Evolutionary conservation across 2,329 filamentous ascomycete species (phyloP).

Genomic region (Grosmannia huntii): DNA sequence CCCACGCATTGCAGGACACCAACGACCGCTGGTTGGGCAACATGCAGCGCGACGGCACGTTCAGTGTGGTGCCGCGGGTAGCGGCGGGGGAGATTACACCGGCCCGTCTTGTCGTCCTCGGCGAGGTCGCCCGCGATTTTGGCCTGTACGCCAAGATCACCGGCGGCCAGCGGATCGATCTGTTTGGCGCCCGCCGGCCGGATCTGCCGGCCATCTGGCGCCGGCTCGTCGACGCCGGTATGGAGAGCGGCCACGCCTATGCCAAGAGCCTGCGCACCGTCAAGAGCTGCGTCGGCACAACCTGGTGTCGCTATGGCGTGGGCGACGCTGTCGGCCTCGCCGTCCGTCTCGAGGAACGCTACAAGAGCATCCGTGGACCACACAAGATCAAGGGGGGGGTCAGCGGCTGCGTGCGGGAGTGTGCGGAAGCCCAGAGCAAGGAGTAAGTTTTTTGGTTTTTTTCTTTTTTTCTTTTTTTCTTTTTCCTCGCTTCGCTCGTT

Average conservation of each 20-base stretch:
- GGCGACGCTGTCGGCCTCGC: conserved; percentile 88
- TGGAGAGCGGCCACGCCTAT: conserved; percentile 87
- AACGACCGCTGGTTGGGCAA: conserved; percentile 83
- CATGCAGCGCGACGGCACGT: conserved; percentile 84
- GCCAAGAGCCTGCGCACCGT: conserved; percentile 81
- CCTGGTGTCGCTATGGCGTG: conserved; percentile 82
- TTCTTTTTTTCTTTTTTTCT: conserved; percentile 3
- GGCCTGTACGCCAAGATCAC: conserved; percentile 85
- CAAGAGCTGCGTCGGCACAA: conserved; percentile 83
- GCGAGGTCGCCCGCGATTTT: conserved; percentile 73
- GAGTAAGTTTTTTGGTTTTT: conserved; percentile 43
- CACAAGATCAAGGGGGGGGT: conserved; percentile 90
- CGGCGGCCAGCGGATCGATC: conserved; percentile 79
- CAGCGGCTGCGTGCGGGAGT: conserved; percentile 83
- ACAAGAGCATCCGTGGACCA: conserved; percentile 79
- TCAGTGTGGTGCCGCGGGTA: conserved; percentile 74
- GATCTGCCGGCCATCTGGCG: conserved; percentile 76
- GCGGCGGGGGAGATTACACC: conserved; percentile 79
- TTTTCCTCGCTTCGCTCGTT: conserved; percentile 5
- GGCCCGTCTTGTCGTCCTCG: conserved; percentile 72
- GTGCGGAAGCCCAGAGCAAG: conserved; percentile 84
- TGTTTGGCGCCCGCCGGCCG: conserved; percentile 85
- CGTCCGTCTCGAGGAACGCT: conserved; percentile 73
- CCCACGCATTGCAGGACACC: conserved; percentile 73
- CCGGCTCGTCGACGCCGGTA: conserved; percentile 65